Base-by-base conservation (phyloP, 495 filamentous ascomycete genomes). In the Immersiella caudata region DNA sequence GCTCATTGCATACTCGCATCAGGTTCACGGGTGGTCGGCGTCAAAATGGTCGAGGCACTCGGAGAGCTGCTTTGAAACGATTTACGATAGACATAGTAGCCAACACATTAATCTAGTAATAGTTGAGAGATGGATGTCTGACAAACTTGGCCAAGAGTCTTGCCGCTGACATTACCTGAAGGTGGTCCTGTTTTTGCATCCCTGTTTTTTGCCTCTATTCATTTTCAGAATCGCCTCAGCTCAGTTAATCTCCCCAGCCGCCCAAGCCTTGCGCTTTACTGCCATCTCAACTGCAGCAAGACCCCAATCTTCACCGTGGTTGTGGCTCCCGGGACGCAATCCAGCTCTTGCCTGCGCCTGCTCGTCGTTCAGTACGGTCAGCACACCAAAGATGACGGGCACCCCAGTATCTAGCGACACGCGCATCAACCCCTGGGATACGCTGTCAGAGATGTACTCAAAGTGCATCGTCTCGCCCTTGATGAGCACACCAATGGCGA, bases 401-500 rank as follows among this genome's bases (percentile, higher is more conserved):
- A 94, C 85, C 18, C 91, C 92, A 16, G 87, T 86, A 76, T 98
- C 94, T 27, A 98, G 80, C 71, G 95, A 93, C 62, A 99, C 89
- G 62, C 91, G 89, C 95, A 99, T 99, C 69, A 99, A 82, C 11
- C 93, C 95, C 50, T 95, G 91, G 21, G 88, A 91, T 22, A 94
- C 92, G 46, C 91, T 89, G 67, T 96, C 93, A n/a, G 94, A 84
- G 67, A 97, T 97, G 77, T 97, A 97, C 79, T 99, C 94, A 72
- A 98, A 98, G 76, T 99, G 95, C 91, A 96, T 97, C 20, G 95
- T 99, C 75, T 96, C 91, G 70, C 95, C 95, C 82, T 99, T 99
- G 78, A 99, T 97, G 27, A 99, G 86, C 50, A 96, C 94, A 57
- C 95, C 95, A 70, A 99, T 93, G 64, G 95, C 93, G 67, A 99